Evolutionary conservation across 2,329 filamentous ascomycete species (phyloP).

Genomic region (Diplodia sapinea): DNA sequence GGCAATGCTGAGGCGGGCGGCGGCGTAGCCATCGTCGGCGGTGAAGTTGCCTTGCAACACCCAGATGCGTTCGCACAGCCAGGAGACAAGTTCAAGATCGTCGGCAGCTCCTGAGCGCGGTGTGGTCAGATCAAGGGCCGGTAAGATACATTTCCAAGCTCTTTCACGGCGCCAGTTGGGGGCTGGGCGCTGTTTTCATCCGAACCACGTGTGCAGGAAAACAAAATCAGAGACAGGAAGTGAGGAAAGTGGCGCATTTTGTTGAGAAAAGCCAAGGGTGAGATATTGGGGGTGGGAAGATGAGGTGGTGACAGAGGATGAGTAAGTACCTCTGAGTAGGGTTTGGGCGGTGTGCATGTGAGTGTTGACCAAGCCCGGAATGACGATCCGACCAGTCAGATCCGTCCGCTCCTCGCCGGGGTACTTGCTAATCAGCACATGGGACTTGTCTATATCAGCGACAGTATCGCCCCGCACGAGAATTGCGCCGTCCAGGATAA

Average conservation of each 20-base stretch:
- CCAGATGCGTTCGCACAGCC: constrained; percentile 61
- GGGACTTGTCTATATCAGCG: constrained; percentile 51
- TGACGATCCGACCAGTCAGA: constrained; percentile 53
- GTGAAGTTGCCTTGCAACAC: constrained; percentile 55
- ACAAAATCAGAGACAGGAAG: not conserved
- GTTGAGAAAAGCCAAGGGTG: not conserved
- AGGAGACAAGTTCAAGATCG: constrained; percentile 57
- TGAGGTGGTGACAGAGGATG: not conserved
- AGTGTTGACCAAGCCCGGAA: constrained; percentile 58
- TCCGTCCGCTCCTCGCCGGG: constrained; percentile 42
- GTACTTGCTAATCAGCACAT: constrained; percentile 41
- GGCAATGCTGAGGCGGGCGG: constrained; percentile 56
- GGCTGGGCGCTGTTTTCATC: not conserved
- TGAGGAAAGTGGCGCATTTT: not conserved
- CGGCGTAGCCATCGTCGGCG: constrained; percentile 56
- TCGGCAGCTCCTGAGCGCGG: constrained; percentile 45
- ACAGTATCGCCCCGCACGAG: constrained; percentile 51
- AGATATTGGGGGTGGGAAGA: not conserved
- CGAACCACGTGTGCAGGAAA: not conserved
- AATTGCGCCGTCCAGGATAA: constrained; percentile 57
- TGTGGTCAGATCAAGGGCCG: not conserved
- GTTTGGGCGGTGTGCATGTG: constrained; percentile 59
- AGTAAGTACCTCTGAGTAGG: constrained; percentile 52
- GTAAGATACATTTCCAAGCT: not conserved
- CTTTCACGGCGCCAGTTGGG: not conserved